phyloP scores from a whole-genome alignment of 331 rosid genomes.

The Saraca asoca region DNA sequence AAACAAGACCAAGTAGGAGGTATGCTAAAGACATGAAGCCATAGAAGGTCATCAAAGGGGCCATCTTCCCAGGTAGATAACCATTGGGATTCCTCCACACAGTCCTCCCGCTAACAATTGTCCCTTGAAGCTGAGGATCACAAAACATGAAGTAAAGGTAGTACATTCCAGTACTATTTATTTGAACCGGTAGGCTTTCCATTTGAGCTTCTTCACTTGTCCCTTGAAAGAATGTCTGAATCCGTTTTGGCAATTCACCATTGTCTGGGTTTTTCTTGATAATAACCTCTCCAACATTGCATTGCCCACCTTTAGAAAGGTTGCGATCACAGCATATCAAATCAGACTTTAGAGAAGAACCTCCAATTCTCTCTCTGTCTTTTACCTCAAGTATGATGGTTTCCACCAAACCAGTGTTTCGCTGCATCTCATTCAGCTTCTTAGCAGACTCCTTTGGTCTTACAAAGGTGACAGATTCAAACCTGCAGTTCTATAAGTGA shows the following conservation, averaged over 20 bases:
- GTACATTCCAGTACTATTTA: conserved; percentile 78
- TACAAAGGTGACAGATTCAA: conserved; percentile 64
- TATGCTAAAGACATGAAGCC: conserved; percentile 89
- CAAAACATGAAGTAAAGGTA: conserved; percentile 89
- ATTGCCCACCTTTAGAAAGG: conserved; percentile 47
- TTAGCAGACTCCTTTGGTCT: conserved; percentile 64
- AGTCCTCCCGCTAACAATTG: conserved; percentile 68
- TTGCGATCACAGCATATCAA: conserved; percentile 57
- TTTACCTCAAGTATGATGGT: conserved; percentile 78
- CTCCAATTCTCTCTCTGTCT: conserved; percentile 74
- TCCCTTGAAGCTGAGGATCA: conserved; percentile 66
- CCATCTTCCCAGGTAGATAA: conserved; percentile 86
- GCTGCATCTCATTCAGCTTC: conserved; percentile 60
- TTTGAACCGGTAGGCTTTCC: conserved; percentile 40
- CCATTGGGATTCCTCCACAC: conserved; percentile 89
- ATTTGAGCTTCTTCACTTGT: conserved; percentile 38
- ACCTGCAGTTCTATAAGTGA: conserved; percentile 55
- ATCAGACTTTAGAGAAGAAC: conserved; percentile 58
- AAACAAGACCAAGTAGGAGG: conserved; percentile 66
- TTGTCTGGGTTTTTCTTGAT: conserved; percentile 55
- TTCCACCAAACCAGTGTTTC: conserved; percentile 77
- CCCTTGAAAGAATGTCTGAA: conserved; percentile 69
- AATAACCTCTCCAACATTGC: conserved; percentile 73
- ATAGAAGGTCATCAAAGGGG: conserved; percentile 77
- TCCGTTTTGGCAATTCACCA: conserved; percentile 55